These are phyloP conservation scores for Rubia balearica DNA, from an alignment of 305 asterid genomes.

Conservation along the genomic window DNA sequence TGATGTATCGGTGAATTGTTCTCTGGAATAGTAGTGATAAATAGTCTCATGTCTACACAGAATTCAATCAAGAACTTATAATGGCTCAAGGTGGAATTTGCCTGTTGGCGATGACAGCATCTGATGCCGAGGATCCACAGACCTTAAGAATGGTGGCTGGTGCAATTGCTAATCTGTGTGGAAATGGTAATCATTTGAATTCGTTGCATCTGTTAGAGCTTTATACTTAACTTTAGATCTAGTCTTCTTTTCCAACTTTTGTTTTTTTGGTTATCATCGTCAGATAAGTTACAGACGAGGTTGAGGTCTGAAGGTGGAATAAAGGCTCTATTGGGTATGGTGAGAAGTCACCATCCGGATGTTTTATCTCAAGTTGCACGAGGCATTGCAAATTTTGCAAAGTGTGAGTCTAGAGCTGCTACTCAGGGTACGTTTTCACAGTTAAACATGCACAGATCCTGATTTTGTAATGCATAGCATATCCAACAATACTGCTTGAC, in stretches of 20 bases:
- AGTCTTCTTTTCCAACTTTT: background rate
- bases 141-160: slow-evolving; percentile 99
- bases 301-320: slow-evolving; percentile 96
- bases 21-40: background rate
- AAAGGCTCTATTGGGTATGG: slow-evolving; percentile 94
- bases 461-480: background rate
- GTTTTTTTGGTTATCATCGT: slow-evolving; percentile 16
- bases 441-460: background rate
- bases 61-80: slow-evolving; percentile 88
- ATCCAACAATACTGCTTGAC: background rate
- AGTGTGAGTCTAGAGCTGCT: slow-evolving; percentile 89
- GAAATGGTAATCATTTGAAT: slow-evolving; percentile 61
- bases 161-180: slow-evolving; percentile 96
- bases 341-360: slow-evolving; percentile 88
- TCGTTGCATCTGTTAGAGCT: background rate
- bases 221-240: background rate
- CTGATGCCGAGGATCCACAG: slow-evolving; percentile 97
- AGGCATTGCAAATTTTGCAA: slow-evolving; percentile 95
- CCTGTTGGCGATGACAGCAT: slow-evolving; percentile 74
- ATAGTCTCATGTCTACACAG: slow-evolving; percentile 31
- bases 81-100: slow-evolving; percentile 94
- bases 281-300: slow-evolving; percentile 88
- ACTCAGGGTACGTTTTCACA: slow-evolving; percentile 48
- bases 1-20: background rate
- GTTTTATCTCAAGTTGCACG: slow-evolving; percentile 98